These are phyloP conservation scores for Crithidia acanthocephali DNA, from an alignment of 208 protist species.

Conservation along the genomic window DNA sequence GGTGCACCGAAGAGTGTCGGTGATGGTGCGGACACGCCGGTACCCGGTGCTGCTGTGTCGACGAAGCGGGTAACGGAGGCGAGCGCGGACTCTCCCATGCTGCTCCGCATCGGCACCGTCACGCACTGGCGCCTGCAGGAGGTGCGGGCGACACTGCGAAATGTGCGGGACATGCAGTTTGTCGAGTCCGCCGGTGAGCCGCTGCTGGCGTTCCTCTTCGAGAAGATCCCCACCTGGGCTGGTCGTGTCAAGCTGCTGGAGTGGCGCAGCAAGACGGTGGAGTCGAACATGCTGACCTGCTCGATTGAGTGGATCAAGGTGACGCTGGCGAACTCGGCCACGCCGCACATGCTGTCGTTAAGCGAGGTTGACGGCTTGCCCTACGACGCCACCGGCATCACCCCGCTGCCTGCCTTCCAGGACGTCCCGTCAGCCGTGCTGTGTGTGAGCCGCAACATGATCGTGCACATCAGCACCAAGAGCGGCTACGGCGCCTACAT, in stretches of 20 bases:
- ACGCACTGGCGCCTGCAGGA: conserved; percentile 44
- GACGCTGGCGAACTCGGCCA: conserved; percentile 37
- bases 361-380: conserved; percentile 84
- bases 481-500: conserved; percentile 77
- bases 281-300: conserved; percentile 82
- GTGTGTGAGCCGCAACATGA: conserved; percentile 71
- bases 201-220: conserved; percentile 78
- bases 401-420: conserved; percentile 61
- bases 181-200: conserved; percentile 81
- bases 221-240: conserved; percentile 80
- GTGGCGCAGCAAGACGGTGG: conserved; percentile 75
- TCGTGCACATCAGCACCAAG: conserved; percentile 84
- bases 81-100: conserved; percentile 11
- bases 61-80: neutral
- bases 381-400: conserved; percentile 83
- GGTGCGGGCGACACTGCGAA: conserved; percentile 59
- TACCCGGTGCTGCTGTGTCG: neutral
- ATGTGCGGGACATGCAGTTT: conserved; percentile 90
- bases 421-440: conserved; percentile 76
- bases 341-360: conserved; percentile 66
- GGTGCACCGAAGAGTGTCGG: neutral
- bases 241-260: conserved; percentile 85
- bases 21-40: neutral
- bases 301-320: conserved; percentile 80
- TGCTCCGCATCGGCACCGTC: conserved; percentile 48